Base-by-base conservation (phyloP, 768 basidiomycete genomes). In the Boletus rubroflammeus region DNA sequence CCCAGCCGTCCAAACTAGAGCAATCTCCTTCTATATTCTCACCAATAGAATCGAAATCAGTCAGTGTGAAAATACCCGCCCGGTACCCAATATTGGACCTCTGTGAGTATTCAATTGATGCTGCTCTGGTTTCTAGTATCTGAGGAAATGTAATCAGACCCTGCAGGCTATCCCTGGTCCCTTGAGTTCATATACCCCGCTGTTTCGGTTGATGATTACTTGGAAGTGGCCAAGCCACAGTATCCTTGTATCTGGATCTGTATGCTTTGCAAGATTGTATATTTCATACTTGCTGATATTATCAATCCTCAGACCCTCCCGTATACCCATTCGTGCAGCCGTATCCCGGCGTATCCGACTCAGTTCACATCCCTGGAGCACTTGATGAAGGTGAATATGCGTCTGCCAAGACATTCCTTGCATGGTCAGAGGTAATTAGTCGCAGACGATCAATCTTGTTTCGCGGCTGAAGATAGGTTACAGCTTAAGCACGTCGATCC, bases 81-180 rank as follows among this genome's bases (percentile, higher is more conserved):
- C 46, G 7, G 42, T 66, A 68, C 50, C 66, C 68, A 9, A 25
- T 48, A 28, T 69, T 77, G 31, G 63, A 70, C 49, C 59, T 73
- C 9, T 77, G 76, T 76, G 56, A 52, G 72, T 61, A 28, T 49
- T 43, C 5, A 17, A 14, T 43, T n/a, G 14, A 25, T 17, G 8
- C 14, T 47, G 11, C 14, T 25, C 14, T 23, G 3, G 32, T 11
- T 28, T 45, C 36, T 47, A 32, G 17, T n/a, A 25, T 32, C 49
- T 59, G 14, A 46, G 13, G 36, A 26, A 47, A 48, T 11, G 17
- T 13, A 21, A 34, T 32, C 42, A 62, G 59, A 62, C 47, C 53
- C 56, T 29, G 57, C 66, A 23, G 59, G 62, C 28, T 73, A 72
- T 45, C 70, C 71, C 5, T 49, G 54, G 60, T 69, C 56, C 42